Conservation (phyloP, 2,329 filamentous ascomycete genomes). For the Apiospora aurea region DNA sequence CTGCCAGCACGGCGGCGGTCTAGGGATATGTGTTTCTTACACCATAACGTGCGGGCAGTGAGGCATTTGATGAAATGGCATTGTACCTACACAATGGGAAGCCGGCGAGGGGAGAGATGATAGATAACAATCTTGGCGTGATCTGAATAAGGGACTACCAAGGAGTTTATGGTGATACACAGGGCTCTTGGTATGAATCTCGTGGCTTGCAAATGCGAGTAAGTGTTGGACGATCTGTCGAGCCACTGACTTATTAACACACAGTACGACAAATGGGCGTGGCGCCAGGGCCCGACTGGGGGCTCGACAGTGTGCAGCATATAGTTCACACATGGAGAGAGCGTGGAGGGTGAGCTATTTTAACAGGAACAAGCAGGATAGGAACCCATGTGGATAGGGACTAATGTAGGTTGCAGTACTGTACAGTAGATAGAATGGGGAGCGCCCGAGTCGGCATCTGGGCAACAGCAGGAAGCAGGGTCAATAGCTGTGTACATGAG, state of each 20-base stretch:
- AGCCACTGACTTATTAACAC: slow-evolving; percentile 12
- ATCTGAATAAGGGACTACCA: slow-evolving; percentile 6
- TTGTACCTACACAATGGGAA: not conserved
- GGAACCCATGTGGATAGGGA: slow-evolving; percentile 4
- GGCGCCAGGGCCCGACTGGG: not conserved
- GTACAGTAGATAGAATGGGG: slow-evolving; percentile 18
- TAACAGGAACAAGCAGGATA: slow-evolving; percentile 13
- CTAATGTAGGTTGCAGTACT: slow-evolving; percentile 16
- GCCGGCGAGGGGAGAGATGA: not conserved
- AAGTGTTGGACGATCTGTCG: not conserved
- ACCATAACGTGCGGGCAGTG: not conserved
- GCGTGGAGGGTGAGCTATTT: slow-evolving; percentile 18
- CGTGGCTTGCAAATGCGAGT: slow-evolving; percentile 22
- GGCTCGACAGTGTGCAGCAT: not conserved
- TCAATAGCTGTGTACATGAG: not conserved
- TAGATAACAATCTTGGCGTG: slow-evolving; percentile 5
- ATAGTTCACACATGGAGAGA: slow-evolving; percentile 8
- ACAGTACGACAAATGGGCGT: slow-evolving; percentile 9
- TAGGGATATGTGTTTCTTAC: not conserved
- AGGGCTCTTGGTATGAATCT: slow-evolving; percentile 14
- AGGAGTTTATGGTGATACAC: slow-evolving; percentile 8
- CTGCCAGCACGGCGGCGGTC: not conserved
- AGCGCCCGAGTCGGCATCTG: slow-evolving; percentile 11
- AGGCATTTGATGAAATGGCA: not conserved
- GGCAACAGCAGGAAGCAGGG: slow-evolving; percentile 5